These are phyloP conservation scores for Carpinus viminea DNA, from an alignment of 306 rosid genomes.

Conservation along the genomic window DNA sequence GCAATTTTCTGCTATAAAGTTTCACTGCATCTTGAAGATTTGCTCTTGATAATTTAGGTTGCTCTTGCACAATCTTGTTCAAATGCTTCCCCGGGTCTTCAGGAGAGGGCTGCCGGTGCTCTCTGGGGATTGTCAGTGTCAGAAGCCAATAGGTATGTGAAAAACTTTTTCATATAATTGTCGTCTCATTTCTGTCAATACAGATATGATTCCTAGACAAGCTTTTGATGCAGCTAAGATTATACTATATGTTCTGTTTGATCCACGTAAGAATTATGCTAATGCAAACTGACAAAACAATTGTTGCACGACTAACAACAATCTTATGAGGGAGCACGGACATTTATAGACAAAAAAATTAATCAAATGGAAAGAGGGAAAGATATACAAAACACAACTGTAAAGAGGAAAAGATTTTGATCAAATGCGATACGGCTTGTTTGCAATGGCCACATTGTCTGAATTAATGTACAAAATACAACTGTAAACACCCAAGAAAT, in stretches of 20 bases:
- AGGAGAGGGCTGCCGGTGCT: slow-evolving; percentile 99
- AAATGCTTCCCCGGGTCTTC: slow-evolving; percentile 97
- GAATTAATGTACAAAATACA: neutral
- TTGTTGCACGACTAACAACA: neutral
- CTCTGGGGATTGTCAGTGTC: slow-evolving; percentile 99
- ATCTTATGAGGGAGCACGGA: neutral
- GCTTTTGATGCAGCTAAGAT: neutral
- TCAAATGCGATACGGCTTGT: neutral
- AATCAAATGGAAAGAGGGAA: neutral
- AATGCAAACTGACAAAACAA: slow-evolving; percentile 1
- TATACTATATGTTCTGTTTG: neutral
- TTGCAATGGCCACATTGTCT: neutral
- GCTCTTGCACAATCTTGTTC: slow-evolving; percentile 97
- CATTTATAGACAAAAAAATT: neutral
- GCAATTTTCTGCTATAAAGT: slow-evolving; percentile 7
- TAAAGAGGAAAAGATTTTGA: neutral
- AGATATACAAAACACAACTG: neutral
- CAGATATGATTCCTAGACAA: neutral
- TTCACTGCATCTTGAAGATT: slow-evolving; percentile 26
- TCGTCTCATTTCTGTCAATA: neutral
- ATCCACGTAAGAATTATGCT: neutral
- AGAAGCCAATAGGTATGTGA: slow-evolving; percentile 87
- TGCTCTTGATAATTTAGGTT: slow-evolving; percentile 58
- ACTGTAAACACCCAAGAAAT: neutral
- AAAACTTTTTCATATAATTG: neutral